Percentiles rank a stretch among this genome's conserved stretches.
Conservation (phyloP, 495 filamentous ascomycete genomes). For the Podospora pseudoanserina region DNA sequence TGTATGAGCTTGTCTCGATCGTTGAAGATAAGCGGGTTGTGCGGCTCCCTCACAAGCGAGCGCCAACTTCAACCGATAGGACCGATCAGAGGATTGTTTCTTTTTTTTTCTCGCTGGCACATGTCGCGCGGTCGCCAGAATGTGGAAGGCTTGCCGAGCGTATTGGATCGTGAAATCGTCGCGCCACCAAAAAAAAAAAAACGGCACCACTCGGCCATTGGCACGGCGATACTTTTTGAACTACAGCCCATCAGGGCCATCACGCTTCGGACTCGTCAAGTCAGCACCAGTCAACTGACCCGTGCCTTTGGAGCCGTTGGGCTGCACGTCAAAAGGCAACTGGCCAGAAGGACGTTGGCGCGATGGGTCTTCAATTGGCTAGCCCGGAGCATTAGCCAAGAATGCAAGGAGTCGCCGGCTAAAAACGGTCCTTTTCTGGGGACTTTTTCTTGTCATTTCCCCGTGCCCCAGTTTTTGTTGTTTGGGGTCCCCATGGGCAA, state of each 20-base stretch:
- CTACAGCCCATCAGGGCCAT: background rate
- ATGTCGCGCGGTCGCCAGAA: background rate
- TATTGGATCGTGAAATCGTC: background rate
- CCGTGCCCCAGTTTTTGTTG: background rate
- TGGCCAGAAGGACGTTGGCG: background rate
- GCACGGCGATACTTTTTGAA: conserved; percentile 11
- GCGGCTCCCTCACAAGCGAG: conserved; percentile 2
- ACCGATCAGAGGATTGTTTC: background rate
- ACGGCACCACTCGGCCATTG: conserved; percentile 13
- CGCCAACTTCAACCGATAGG: background rate
- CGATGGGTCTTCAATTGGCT: background rate
- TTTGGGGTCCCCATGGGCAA: background rate
- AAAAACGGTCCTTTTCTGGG: conserved; percentile 36
- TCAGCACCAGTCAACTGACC: conserved; percentile 9
- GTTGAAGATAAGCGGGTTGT: conserved; percentile 1
- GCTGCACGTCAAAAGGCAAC: background rate
- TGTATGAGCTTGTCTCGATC: background rate
- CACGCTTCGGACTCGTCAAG: background rate
- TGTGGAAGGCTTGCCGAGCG: background rate
- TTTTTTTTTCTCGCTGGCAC: background rate
- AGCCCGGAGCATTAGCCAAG: conserved; percentile 6
- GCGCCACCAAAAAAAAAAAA: conserved; percentile 3
- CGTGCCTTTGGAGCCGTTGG: conserved; percentile 1
- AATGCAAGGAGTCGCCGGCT: conserved; percentile 19
- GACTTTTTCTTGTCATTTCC: background rate